Conservation (phyloP, 805 yeast species). For the Cyberlindnera bimundalis region DNA sequence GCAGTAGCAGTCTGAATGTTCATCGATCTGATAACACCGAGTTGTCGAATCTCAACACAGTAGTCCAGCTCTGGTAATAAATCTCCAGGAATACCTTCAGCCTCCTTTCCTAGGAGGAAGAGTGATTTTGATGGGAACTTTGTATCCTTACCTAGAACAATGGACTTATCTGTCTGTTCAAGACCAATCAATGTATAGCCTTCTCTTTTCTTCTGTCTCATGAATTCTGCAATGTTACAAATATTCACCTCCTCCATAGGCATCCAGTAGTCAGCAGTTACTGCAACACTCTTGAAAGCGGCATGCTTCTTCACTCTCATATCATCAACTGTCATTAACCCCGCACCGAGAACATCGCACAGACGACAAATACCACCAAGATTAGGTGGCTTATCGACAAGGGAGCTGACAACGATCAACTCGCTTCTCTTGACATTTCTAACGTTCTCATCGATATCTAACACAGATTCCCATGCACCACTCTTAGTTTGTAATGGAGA, state of each 20-base stretch:
- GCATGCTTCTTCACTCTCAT: conserved; percentile 54
- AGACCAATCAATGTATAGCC: conserved; percentile 88
- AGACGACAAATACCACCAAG: conserved; percentile 91
- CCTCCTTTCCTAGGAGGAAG: conserved; percentile 78
- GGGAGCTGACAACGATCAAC: conserved; percentile 84
- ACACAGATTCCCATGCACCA: conserved; percentile 78
- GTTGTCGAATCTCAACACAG: conserved; percentile 89
- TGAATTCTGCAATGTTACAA: conserved; percentile 49
- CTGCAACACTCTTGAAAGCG: conserved; percentile 84
- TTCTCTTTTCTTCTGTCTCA: conserved; percentile 59
- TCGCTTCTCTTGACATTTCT: conserved; percentile 63
- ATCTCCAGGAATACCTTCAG: conserved; percentile 89
- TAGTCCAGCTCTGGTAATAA: conserved; percentile 76
- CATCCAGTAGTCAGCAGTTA: conserved; percentile 95
- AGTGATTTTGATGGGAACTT: conserved; percentile 78
- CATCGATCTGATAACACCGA: conserved; percentile 92
- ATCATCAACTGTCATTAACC: conserved; percentile 74
- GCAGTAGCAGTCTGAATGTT: conserved; percentile 97
- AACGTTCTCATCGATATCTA: conserved; percentile 50
- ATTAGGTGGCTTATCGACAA: conserved; percentile 91
- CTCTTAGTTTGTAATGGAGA: conserved; percentile 80
- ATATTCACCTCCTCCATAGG: conserved; percentile 78
- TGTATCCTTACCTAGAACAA: conserved; percentile 58
- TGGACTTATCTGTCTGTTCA: conserved; percentile 91
- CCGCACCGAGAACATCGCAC: conserved; percentile 91